A percentile compares a stretch with the other conserved stretches of the same genome.
Evolutionary conservation across 2,329 filamentous ascomycete species (phyloP).

Genomic region (Domatiomyces globalis): DNA sequence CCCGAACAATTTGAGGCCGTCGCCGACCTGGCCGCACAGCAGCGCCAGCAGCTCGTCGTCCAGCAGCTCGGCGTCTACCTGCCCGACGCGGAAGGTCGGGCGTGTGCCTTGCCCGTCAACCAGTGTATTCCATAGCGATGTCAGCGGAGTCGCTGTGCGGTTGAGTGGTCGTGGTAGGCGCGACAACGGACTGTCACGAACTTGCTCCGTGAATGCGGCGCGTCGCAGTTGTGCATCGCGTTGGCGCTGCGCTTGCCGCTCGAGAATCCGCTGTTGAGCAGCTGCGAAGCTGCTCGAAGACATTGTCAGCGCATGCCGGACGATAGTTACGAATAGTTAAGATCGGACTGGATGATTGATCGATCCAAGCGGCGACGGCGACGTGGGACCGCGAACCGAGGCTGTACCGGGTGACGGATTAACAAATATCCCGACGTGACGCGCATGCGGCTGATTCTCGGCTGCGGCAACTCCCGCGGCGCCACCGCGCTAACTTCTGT

Average conservation of each 20-base stretch:
- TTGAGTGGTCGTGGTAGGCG: conserved; percentile 28
- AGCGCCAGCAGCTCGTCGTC: conserved; percentile 86
- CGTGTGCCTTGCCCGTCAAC: conserved; percentile 62
- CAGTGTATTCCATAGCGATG: conserved; percentile 54
- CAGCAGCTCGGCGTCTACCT: conserved; percentile 87
- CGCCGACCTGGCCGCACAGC: conserved; percentile 70
- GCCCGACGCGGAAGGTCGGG: conserved; percentile 82
- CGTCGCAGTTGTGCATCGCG: conserved; percentile 46
- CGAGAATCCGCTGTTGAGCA: conserved; percentile 73
- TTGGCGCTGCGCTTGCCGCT: conserved; percentile 65
- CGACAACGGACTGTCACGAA: conserved; percentile 27
- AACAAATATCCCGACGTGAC: too few species aligned
- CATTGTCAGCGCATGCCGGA: conserved; percentile 27
- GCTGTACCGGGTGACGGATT: too few species aligned
- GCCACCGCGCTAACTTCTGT: background rate
- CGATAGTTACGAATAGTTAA: background rate
- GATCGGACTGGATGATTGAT: too few species aligned
- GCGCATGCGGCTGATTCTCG: background rate
- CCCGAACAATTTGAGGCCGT: conserved; percentile 76
- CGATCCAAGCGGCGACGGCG: conserved; percentile 5
- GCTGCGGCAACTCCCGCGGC: background rate
- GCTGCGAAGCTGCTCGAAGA: conserved; percentile 62
- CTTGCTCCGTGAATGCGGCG: conserved; percentile 30
- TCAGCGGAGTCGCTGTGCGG: conserved; percentile 24
- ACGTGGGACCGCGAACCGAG: too few species aligned